Evolutionary conservation across 495 filamentous ascomycete species (phyloP).

Genomic region (Lasiosphaeria ovina): DNA sequence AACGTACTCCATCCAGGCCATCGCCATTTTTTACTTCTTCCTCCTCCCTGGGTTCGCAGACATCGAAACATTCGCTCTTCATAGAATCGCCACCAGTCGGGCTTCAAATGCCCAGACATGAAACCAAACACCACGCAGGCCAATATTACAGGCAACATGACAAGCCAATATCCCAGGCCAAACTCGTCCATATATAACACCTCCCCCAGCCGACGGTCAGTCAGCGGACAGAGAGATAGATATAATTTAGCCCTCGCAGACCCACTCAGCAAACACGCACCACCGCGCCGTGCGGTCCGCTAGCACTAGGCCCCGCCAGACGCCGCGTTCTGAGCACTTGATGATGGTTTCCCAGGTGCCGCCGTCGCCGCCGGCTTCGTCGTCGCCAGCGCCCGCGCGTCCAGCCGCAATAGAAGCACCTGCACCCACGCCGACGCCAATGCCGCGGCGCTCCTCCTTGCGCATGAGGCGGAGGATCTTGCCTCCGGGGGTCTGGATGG

Average conservation of each 20-base stretch:
- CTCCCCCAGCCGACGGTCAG: not conserved
- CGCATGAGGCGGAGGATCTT: conserved; percentile 90
- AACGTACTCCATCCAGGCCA: too few relatives aligned
- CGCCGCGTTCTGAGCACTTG: conserved; percentile 87
- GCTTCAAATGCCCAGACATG: too few relatives aligned
- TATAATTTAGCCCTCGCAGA: conserved; percentile 43
- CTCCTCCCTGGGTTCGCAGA: too few relatives aligned
- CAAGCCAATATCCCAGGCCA: too few relatives aligned
- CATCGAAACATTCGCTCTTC: too few relatives aligned
- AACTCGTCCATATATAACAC: not conserved
- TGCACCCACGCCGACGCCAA: conserved; percentile 25
- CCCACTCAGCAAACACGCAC: conserved; percentile 99
- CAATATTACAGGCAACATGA: too few relatives aligned
- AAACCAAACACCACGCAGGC: too few relatives aligned
- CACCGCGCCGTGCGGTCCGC: conserved; percentile 93
- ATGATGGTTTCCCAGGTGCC: conserved; percentile 96
- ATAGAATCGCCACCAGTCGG: too few relatives aligned
- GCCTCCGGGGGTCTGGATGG: conserved; percentile 91
- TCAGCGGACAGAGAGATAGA: too few relatives aligned
- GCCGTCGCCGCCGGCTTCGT: conserved; percentile 65
- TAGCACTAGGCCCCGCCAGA: conserved; percentile 90
- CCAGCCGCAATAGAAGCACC: too few relatives aligned
- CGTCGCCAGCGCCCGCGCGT: conserved; percentile 35
- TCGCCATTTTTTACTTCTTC: too few relatives aligned
- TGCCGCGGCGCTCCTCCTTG: conserved; percentile 70